Conservation (phyloP, 1,139 yeast species). For the Blastobotrys elegans region DNA sequence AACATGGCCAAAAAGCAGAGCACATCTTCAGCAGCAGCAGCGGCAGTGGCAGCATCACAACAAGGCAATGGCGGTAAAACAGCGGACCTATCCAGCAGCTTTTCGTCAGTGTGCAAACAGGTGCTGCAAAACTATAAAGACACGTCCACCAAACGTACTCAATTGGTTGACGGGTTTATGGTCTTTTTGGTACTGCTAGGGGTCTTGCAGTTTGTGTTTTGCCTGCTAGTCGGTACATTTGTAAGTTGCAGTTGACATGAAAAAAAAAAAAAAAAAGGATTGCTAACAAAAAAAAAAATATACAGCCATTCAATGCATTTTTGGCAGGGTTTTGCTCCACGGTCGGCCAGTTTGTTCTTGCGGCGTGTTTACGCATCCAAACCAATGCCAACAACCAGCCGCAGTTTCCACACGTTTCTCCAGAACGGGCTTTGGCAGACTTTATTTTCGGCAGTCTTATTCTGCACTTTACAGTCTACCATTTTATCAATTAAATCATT, state of each 20-base stretch:
- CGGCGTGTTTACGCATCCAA: constrained; percentile 65
- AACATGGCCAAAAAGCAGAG: no score
- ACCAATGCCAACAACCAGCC: constrained; percentile 39
- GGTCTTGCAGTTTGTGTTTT: constrained; percentile 70
- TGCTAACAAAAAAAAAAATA: constrained; percentile 2
- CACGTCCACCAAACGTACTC: constrained; percentile 30
- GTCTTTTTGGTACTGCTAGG: constrained; percentile 72
- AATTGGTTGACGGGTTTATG: constrained; percentile 73
- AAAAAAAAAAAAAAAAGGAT: neutral
- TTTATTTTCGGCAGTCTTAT: constrained; percentile 81
- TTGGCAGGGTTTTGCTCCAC: constrained; percentile 88
- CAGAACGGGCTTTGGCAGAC: constrained; percentile 85
- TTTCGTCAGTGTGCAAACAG: constrained; percentile 18
- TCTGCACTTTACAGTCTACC: constrained; percentile 82
- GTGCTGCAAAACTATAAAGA: constrained; percentile 23
- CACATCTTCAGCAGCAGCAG: no score
- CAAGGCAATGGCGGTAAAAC: neutral
- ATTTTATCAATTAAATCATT: constrained; percentile 69
- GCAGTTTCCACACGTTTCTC: constrained; percentile 52
- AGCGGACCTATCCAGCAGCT: constrained; percentile 10
- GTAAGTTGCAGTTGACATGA: constrained; percentile 26
- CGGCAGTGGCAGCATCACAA: no score
- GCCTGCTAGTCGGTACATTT: constrained; percentile 73
- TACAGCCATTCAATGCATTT: constrained; percentile 89
- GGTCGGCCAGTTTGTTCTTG: constrained; percentile 91